phyloP scores from a whole-genome alignment of 2,329 filamentous ascomycete genomes.

The Pyrenochaeta sp. region DNA sequence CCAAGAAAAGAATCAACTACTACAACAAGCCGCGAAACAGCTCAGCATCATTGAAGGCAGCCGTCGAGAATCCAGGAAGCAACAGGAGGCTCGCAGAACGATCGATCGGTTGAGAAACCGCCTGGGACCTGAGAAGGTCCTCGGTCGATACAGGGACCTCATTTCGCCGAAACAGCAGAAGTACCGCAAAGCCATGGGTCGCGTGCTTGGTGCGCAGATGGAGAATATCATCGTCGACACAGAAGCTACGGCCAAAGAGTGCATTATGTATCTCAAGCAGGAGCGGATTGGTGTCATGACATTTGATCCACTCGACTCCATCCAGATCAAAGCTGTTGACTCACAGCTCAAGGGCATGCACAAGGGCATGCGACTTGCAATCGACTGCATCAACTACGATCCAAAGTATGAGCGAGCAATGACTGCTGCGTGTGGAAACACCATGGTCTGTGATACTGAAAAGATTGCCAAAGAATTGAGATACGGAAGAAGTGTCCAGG shows the following conservation, averaged over 20 bases:
- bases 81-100: constrained; percentile 80
- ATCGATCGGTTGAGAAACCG: constrained; percentile 87
- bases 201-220: constrained; percentile 89
- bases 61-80: constrained; percentile 82
- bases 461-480: constrained; percentile 88
- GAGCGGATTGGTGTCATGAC: constrained; percentile 87
- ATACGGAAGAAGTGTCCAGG: constrained; percentile 82
- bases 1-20: constrained; percentile 90
- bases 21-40: constrained; percentile 81
- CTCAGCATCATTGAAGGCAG: constrained; percentile 86
- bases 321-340: constrained; percentile 91
- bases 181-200: constrained; percentile 90
- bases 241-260: constrained; percentile 91
- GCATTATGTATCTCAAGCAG: constrained; percentile 92
- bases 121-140: constrained; percentile 78
- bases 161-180: constrained; percentile 98
- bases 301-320: constrained; percentile 96
- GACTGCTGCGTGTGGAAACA: constrained; percentile 92
- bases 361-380: constrained; percentile 83
- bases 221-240: constrained; percentile 95
- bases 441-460: constrained; percentile 90
- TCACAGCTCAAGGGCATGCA: constrained; percentile 89
- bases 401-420: constrained; percentile 87
- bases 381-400: constrained; percentile 96
- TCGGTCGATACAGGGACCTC: constrained; percentile 86